Percentiles rank a stretch among this genome's conserved stretches.
These are phyloP conservation scores for Cyberlindnera euphorbiae DNA, from an alignment of 805 yeast genomes.

Conservation along the genomic window DNA sequence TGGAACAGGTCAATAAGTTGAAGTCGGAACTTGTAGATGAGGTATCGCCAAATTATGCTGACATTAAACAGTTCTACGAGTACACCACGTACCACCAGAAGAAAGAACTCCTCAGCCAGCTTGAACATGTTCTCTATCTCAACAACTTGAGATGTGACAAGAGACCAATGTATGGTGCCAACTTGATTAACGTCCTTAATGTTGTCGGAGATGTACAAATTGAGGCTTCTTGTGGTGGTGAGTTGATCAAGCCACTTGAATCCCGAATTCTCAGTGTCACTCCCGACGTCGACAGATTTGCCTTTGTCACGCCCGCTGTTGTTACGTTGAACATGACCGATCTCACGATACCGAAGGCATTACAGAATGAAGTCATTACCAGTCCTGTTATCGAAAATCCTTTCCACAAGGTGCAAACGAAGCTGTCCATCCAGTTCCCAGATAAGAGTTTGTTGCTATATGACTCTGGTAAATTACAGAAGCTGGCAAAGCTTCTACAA, in stretches of 20 bases:
- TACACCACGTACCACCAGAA: slow-evolving; percentile 50
- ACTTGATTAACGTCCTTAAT: slow-evolving; percentile 42
- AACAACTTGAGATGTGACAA: slow-evolving; percentile 62
- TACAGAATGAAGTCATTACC: slow-evolving; percentile 26
- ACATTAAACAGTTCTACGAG: slow-evolving; percentile 56
- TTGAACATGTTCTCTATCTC: slow-evolving; percentile 54
- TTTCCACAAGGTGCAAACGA: slow-evolving; percentile 80
- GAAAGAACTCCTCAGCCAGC: slow-evolving; percentile 43
- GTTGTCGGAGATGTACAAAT: slow-evolving; percentile 28
- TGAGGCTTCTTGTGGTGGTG: slow-evolving; percentile 18
- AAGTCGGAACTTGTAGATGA: slow-evolving; percentile 30
- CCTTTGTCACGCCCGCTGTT: slow-evolving; percentile 84
- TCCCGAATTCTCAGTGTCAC: slow-evolving; percentile 37
- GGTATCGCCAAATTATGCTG: slow-evolving; percentile 26
- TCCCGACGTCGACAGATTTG: slow-evolving; percentile 63
- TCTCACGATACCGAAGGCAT: slow-evolving; percentile 38
- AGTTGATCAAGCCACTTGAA: slow-evolving; percentile 38
- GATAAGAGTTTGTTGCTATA: slow-evolving; percentile 88
- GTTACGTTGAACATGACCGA: slow-evolving; percentile 71
- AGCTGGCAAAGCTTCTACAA: slow-evolving; percentile 67
- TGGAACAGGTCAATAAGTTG: slow-evolving; percentile 39
- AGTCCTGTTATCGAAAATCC: slow-evolving; percentile 36
- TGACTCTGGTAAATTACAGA: slow-evolving; percentile 96
- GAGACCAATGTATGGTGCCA: slow-evolving; percentile 64
- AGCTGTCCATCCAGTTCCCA: slow-evolving; percentile 90